Conservation (phyloP, 202 grass and related monocot species). For the Eragrostis tef region DNA sequence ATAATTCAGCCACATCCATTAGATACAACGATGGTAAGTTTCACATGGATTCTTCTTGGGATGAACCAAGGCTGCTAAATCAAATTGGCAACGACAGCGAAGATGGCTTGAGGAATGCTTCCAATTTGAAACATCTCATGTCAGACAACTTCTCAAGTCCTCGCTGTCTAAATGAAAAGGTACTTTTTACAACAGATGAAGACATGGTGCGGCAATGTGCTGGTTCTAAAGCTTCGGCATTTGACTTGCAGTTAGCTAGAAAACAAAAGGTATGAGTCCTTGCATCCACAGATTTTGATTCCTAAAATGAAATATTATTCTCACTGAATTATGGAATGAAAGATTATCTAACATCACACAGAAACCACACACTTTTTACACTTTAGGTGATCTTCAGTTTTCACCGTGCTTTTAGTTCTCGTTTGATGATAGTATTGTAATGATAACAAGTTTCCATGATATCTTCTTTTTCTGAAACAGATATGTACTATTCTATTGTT, state of each 20-base stretch:
- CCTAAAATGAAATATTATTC: conserved; percentile 2
- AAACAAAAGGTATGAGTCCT: conserved; percentile 46
- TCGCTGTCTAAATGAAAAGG: conserved; percentile 56
- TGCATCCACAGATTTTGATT: conserved; percentile 26
- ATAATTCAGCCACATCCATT: conserved; percentile 30
- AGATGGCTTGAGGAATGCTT: conserved; percentile 43
- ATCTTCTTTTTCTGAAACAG: conserved; percentile 10
- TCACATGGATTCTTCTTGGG: conserved; percentile 38
- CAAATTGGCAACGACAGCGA: conserved; percentile 19
- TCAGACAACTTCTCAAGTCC: conserved; percentile 52
- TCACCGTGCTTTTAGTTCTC: neutral
- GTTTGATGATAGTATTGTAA: neutral
- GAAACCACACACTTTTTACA: neutral
- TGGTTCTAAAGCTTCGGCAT: conserved; percentile 20
- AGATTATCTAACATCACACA: neutral
- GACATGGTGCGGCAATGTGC: conserved; percentile 29
- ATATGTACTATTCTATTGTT: conserved; percentile 26
- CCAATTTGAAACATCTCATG: conserved; percentile 1
- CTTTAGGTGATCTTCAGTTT: neutral
- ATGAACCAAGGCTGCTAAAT: conserved; percentile 36
- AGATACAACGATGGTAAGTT: conserved; percentile 34
- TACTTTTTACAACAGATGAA: conserved; percentile 66
- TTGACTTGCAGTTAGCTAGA: conserved; percentile 34
- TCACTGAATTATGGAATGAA: conserved; percentile 2
- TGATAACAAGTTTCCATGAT: conserved; percentile 6